phyloP scores from a whole-genome alignment of 768 basidiomycete species.

The Boletus rex-veris region DNA sequence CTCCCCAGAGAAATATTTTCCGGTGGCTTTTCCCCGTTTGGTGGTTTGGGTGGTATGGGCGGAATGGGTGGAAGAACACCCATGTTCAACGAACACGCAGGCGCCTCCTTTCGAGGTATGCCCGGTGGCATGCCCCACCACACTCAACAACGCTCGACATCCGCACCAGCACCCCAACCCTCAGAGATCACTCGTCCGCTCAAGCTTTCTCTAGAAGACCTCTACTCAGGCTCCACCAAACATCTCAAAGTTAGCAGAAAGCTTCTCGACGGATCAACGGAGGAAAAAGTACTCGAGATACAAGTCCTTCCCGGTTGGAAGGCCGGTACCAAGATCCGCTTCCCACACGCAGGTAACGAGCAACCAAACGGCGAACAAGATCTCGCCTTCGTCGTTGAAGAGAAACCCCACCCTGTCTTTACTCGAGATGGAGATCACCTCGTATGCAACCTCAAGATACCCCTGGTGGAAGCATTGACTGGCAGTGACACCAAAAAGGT shows the following conservation, averaged over 20 bases:
- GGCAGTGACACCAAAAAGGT: constrained; percentile 52
- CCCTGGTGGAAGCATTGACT: constrained; percentile 80
- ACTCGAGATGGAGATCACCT: constrained; percentile 82
- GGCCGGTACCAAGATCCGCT: constrained; percentile 90
- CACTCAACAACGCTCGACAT: constrained; percentile 25
- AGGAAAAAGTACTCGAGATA: constrained; percentile 86
- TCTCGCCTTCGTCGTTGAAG: constrained; percentile 96
- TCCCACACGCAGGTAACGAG: constrained; percentile 85
- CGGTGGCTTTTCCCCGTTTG: constrained; percentile 32
- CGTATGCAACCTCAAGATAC: constrained; percentile 52
- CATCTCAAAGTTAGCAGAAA: constrained; percentile 82
- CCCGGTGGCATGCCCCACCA: constrained; percentile 57
- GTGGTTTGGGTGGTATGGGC: constrained; percentile 33
- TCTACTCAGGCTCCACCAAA: constrained; percentile 83
- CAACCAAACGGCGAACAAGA: constrained; percentile 66
- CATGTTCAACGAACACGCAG: constrained; percentile 41
- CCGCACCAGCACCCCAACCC: constrained; percentile 33
- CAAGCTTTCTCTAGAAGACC: constrained; percentile 80
- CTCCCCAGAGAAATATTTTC: constrained; percentile 56
- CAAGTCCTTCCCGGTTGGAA: constrained; percentile 90
- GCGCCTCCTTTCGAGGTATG: constrained; percentile 41
- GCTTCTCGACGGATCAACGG: constrained; percentile 65
- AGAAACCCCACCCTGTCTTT: constrained; percentile 81
- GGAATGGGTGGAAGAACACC: constrained; percentile 11
- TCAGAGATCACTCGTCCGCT: constrained; percentile 77